Percentiles rank a stretch among this genome's conserved stretches.
Conservation (phyloP, 768 basidiomycete genomes). For the Lentinula raphanica region DNA sequence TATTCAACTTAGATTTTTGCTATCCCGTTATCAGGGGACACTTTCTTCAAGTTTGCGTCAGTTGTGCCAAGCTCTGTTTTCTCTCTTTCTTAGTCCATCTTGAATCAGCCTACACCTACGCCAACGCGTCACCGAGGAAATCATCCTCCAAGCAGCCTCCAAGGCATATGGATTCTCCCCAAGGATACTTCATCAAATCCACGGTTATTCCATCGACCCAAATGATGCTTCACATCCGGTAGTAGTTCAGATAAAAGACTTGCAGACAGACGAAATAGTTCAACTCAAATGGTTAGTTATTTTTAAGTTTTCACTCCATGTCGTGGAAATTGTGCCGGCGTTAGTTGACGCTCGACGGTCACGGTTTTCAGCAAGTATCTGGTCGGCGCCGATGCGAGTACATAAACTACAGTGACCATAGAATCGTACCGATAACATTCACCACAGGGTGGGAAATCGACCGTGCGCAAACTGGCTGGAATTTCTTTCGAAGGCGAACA, state of each 20-base stretch:
- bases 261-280: conserved; percentile 1
- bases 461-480: conserved; percentile 11
- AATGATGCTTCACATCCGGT: conserved; percentile 6
- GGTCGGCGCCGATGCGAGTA: conserved; percentile 8
- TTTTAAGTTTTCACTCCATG: neutral
- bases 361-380: conserved; percentile 6
- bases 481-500: conserved; percentile 10
- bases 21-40: too few species aligned
- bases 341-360: too few species aligned
- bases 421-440: neutral
- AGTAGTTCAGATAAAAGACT: conserved; percentile 5
- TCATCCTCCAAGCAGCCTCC: neutral
- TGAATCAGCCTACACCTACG: conserved; percentile 6
- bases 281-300: conserved; percentile 1
- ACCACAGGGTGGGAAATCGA: conserved; percentile 11
- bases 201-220: conserved; percentile 1
- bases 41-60: conserved; percentile 13
- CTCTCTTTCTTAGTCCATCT: neutral
- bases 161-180: neutral
- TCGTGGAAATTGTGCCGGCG: neutral
- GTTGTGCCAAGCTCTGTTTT: neutral
- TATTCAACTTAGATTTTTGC: neutral
- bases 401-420: neutral
- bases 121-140: conserved; percentile 8
- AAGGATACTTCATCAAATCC: neutral